phyloP scores from a whole-genome alignment of 2,329 filamentous ascomycete species.

The Didymella sp. region DNA sequence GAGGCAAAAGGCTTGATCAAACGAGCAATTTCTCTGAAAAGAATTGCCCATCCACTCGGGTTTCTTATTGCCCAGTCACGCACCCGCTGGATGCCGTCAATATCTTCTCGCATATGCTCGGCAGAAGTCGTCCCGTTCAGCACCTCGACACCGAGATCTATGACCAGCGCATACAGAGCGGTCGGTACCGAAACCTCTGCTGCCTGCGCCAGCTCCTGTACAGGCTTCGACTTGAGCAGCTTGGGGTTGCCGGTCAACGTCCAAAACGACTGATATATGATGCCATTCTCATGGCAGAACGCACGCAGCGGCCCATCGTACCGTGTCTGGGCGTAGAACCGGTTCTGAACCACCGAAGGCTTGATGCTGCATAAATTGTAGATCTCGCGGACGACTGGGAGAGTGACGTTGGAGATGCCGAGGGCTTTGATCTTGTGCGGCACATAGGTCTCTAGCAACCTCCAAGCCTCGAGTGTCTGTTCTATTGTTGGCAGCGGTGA shows the following conservation, averaged over 20 bases:
- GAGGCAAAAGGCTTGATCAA: too few species aligned
- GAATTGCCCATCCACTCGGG: too few species aligned
- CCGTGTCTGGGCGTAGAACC: slow-evolving; percentile 67
- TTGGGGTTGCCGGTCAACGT: slow-evolving; percentile 65
- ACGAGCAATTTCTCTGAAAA: too few species aligned
- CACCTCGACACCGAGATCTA: slow-evolving; percentile 59
- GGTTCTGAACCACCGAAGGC: slow-evolving; percentile 75
- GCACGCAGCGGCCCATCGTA: slow-evolving; percentile 68
- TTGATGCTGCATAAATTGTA: slow-evolving; percentile 57
- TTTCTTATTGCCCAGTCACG: slow-evolving; percentile 55
- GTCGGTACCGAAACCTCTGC: slow-evolving; percentile 54
- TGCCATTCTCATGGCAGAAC: slow-evolving; percentile 60
- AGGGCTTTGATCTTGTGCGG: slow-evolving; percentile 69
- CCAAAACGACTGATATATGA: slow-evolving; percentile 68
- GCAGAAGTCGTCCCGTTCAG: slow-evolving; percentile 64
- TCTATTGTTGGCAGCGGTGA: slow-evolving; percentile 60
- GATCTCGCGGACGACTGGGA: slow-evolving; percentile 63
- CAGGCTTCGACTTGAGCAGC: slow-evolving; percentile 57
- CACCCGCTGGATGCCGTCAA: slow-evolving; percentile 54
- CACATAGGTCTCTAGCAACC: slow-evolving; percentile 69
- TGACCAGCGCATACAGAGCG: slow-evolving; percentile 64
- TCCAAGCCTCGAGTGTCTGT: slow-evolving; percentile 70
- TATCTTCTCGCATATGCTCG: slow-evolving; percentile 61
- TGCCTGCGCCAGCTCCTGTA: slow-evolving; percentile 58
- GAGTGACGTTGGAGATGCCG: slow-evolving; percentile 77